Percentiles rank a stretch among this genome's conserved stretches.
Conservation (phyloP, 2,329 filamentous ascomycete genomes). For the Xylariaceae sp. region DNA sequence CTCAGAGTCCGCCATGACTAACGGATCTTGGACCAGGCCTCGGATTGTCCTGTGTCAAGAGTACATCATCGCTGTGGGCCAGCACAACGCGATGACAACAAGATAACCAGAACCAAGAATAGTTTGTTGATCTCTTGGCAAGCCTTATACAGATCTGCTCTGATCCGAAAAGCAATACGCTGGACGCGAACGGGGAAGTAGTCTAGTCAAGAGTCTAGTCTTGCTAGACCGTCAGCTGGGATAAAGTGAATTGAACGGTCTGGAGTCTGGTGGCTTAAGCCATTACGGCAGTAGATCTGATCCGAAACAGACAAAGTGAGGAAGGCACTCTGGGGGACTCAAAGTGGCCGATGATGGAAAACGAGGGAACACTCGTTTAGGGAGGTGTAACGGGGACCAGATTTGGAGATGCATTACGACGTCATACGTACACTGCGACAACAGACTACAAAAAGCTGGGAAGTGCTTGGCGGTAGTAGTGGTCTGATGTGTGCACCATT, state of each 20-base stretch:
- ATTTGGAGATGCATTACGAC: conserved; percentile 18
- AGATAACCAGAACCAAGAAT: not conserved
- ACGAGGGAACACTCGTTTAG: conserved; percentile 6
- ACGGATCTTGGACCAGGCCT: conserved; percentile 13
- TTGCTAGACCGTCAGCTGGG: not conserved
- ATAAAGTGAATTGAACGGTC: not conserved
- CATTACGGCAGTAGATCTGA: not conserved
- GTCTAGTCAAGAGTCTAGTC: not conserved
- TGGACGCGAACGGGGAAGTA: not conserved
- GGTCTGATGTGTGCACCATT: conserved; percentile 1
- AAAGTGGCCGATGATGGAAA: not conserved
- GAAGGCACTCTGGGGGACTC: not conserved
- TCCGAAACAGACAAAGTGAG: not conserved
- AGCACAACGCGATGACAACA: not conserved
- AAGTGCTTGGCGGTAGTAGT: not conserved
- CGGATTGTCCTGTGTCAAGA: conserved; percentile 8
- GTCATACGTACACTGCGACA: conserved; percentile 25
- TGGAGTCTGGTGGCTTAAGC: not conserved
- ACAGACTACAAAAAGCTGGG: conserved; percentile 6
- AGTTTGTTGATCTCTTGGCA: not conserved
- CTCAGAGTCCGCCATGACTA: conserved; percentile 26
- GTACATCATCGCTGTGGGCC: conserved; percentile 15
- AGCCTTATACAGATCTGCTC: not conserved
- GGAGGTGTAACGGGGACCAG: conserved; percentile 7
- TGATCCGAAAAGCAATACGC: not conserved